Conservation (phyloP, 805 yeast species). For the Grigorovia jiainica region DNA sequence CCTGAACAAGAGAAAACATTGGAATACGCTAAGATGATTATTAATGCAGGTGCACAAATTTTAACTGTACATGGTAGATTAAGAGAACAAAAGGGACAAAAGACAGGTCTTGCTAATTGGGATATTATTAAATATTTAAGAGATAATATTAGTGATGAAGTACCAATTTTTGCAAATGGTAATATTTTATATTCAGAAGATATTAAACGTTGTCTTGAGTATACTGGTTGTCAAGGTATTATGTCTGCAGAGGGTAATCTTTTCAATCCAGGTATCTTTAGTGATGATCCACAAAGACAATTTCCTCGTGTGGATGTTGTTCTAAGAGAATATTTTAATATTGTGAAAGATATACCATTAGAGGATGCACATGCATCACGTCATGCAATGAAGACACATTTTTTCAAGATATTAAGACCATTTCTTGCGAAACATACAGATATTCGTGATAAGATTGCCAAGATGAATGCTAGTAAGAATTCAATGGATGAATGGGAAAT, state of each 20-base stretch:
- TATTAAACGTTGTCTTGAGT: constrained; percentile 54
- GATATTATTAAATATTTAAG: constrained; percentile 59
- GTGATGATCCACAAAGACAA: constrained; percentile 47
- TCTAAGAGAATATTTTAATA: constrained; percentile 79
- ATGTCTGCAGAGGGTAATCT: constrained; percentile 97
- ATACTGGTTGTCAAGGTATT: constrained; percentile 73
- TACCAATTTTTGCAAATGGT: constrained; percentile 91
- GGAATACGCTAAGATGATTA: constrained; percentile 79
- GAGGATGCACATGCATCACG: constrained; percentile 52
- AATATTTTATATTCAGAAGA: constrained; percentile 88
- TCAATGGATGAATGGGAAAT: constrained; percentile 42
- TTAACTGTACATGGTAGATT: constrained; percentile 92
- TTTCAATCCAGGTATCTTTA: constrained; percentile 85
- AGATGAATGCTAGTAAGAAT: constrained; percentile 32
- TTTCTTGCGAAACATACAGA: constrained; percentile 71
- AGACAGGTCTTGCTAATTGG: constrained; percentile 96
- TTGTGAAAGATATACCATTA: constrained; percentile 40
- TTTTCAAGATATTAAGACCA: constrained; percentile 78
- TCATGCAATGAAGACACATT: constrained; percentile 82
- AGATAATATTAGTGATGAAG: constrained; percentile 66
- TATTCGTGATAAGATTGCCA: constrained; percentile 64
- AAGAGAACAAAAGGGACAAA: constrained; percentile 95
- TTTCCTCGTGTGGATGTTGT: constrained; percentile 82
- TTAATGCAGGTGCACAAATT: constrained; percentile 91
- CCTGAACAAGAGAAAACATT: constrained; percentile 77